These are phyloP conservation scores for Podila epigama DNA, from an alignment of 192 early-diverging fungal species.

Conservation along the genomic window DNA sequence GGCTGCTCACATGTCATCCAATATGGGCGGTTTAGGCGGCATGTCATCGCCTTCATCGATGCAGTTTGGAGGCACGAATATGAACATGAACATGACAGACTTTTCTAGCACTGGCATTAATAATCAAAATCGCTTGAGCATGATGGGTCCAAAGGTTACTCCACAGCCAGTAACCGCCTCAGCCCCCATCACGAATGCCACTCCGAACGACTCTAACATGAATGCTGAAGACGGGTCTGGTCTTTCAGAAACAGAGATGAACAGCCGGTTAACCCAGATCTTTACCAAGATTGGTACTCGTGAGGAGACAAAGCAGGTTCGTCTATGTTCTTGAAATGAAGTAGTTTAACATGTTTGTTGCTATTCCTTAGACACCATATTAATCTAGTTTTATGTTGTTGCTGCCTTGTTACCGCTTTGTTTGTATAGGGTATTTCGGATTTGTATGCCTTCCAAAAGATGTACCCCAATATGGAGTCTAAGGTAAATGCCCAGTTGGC, in stretches of 20 bases:
- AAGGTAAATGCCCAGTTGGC: conserved; percentile 67
- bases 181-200: conserved; percentile 6
- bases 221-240: conserved; percentile 22
- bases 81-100: neutral
- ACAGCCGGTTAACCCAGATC: conserved; percentile 68
- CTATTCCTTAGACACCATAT: too few species aligned
- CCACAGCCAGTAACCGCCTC: conserved; percentile 8
- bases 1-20: too few species aligned
- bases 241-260: conserved; percentile 66
- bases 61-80: neutral
- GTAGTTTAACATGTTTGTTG: too few species aligned
- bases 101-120: conserved; percentile 14
- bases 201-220: conserved; percentile 4
- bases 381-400: conserved; percentile 3
- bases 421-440: conserved; percentile 68
- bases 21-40: neutral
- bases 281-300: conserved; percentile 76
- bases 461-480: conserved; percentile 68
- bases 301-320: conserved; percentile 71
- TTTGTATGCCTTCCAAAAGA: conserved; percentile 79
- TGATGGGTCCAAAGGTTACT: conserved; percentile 14
- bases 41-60: neutral
- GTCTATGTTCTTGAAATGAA: too few species aligned
- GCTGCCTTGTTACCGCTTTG: neutral
- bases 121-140: conserved; percentile 15